These are phyloP conservation scores for Pseudofabraea citricarpa DNA, from an alignment of 2,329 filamentous ascomycete genomes.

Conservation along the genomic window DNA sequence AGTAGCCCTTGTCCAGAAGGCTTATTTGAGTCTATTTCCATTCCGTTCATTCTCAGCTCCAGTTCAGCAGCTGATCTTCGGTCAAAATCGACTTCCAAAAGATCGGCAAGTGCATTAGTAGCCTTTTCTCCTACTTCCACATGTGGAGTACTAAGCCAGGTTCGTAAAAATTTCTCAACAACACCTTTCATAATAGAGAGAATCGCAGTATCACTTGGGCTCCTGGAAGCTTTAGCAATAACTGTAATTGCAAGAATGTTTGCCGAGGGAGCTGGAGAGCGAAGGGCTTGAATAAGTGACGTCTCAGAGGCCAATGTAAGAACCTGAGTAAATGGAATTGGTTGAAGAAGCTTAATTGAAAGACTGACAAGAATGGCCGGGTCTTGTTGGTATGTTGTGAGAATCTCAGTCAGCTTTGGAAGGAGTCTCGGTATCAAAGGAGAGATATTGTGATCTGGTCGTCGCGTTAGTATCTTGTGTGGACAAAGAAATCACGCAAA, in stretches of 20 bases:
- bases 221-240: conserved; percentile 47
- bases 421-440: conserved; percentile 48
- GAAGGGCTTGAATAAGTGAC: conserved; percentile 46
- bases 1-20: conserved; percentile 45
- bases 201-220: conserved; percentile 43
- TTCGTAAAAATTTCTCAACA: conserved; percentile 41
- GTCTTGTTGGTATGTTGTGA: conserved; percentile 46
- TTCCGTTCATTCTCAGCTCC: conserved; percentile 27
- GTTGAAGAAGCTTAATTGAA: conserved; percentile 50
- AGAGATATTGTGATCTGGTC: conserved; percentile 47
- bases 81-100: conserved; percentile 52
- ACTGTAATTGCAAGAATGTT: conserved; percentile 54
- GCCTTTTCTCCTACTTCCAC: conserved; percentile 53
- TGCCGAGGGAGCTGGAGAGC: conserved; percentile 48
- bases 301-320: conserved; percentile 47
- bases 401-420: conserved; percentile 46
- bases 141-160: conserved; percentile 49
- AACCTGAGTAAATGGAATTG: conserved; percentile 46
- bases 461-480: too few relatives aligned
- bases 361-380: conserved; percentile 47
- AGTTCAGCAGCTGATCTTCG: conserved; percentile 18
- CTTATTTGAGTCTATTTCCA: conserved; percentile 32
- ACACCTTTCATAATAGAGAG: conserved; percentile 45
- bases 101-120: conserved; percentile 43
- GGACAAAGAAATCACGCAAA: too few relatives aligned